phyloP scores from a whole-genome alignment of 495 filamentous ascomycete species.

The Penicillium coprophilum region DNA sequence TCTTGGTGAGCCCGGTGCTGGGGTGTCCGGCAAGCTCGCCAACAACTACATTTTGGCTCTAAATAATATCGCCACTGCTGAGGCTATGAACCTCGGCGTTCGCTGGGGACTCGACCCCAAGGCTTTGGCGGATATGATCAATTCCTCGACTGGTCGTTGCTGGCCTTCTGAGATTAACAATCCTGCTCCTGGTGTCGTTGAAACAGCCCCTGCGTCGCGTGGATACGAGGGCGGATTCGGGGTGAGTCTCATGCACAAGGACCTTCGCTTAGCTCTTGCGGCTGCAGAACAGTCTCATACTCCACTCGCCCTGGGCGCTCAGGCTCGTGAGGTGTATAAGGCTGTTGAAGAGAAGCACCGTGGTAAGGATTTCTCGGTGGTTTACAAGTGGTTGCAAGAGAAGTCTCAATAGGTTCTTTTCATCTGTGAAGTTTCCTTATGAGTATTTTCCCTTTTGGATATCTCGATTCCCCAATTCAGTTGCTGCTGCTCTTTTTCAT shows the following conservation, averaged over 20 bases:
- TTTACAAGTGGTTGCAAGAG: conserved; percentile 69
- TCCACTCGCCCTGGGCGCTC: conserved; percentile 62
- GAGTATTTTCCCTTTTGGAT: background rate
- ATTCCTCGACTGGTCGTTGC: conserved; percentile 80
- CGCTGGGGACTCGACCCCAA: conserved; percentile 81
- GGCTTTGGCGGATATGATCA: conserved; percentile 76
- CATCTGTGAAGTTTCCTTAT: background rate
- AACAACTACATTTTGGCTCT: conserved; percentile 94
- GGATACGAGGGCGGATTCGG: conserved; percentile 84
- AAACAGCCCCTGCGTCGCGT: conserved; percentile 66
- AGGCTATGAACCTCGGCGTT: conserved; percentile 90
- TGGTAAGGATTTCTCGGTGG: conserved; percentile 81
- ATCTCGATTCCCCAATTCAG: conserved; percentile 1
- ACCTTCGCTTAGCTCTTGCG: conserved; percentile 68
- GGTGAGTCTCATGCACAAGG: conserved; percentile 81
- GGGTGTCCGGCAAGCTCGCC: conserved; percentile 81
- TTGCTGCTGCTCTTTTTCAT: conserved; percentile 5
- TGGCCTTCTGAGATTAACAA: conserved; percentile 95
- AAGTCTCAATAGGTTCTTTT: conserved; percentile 30
- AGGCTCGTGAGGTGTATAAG: conserved; percentile 68
- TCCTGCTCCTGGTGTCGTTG: conserved; percentile 81
- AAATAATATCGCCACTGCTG: conserved; percentile 87
- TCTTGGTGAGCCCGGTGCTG: conserved; percentile 75
- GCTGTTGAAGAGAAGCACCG: conserved; percentile 57
- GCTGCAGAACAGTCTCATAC: conserved; percentile 70